Evolutionary conservation across 345 rosid genomes (phyloP).

Genomic region (Eucalyptus regnans): DNA sequence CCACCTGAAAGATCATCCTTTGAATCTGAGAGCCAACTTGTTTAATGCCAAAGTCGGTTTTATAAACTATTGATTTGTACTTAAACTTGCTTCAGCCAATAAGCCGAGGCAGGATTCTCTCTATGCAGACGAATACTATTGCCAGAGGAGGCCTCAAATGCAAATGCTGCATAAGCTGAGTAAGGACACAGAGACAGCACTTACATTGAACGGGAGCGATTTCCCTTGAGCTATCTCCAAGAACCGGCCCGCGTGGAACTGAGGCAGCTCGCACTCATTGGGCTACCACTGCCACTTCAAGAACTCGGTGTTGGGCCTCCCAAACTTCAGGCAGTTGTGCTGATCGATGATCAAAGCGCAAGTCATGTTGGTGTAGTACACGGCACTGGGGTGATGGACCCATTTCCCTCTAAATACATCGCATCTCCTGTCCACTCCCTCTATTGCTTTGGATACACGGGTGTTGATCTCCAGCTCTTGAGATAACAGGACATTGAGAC

Average conservation of each 20-base stretch:
- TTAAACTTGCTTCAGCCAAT: background rate
- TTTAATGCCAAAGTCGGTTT: background rate
- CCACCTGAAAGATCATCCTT: conserved; percentile 12
- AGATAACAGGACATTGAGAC: background rate
- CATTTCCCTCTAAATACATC: conserved; percentile 25
- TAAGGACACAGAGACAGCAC: background rate
- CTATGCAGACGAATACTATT: background rate
- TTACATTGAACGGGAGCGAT: conserved; percentile 19
- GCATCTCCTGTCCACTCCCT: conserved; percentile 1
- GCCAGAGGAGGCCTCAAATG: background rate
- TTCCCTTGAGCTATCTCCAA: conserved; percentile 25
- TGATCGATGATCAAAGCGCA: conserved; percentile 23
- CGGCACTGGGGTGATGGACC: conserved; percentile 11
- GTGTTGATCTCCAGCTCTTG: background rate
- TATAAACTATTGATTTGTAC: background rate
- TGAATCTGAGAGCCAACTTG: background rate
- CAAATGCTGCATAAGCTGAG: background rate
- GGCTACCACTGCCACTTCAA: conserved; percentile 51
- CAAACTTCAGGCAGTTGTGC: conserved; percentile 39
- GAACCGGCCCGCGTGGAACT: conserved; percentile 13
- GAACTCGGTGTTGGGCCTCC: conserved; percentile 30
- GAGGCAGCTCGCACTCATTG: conserved; percentile 15
- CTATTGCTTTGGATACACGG: background rate
- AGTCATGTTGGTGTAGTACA: conserved; percentile 20
- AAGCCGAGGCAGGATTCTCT: background rate